Percentiles rank a stretch among this genome's conserved stretches.
These are phyloP conservation scores for Coffea canephora DNA, from an alignment of 257 asterid genomes.

Conservation along the genomic window DNA sequence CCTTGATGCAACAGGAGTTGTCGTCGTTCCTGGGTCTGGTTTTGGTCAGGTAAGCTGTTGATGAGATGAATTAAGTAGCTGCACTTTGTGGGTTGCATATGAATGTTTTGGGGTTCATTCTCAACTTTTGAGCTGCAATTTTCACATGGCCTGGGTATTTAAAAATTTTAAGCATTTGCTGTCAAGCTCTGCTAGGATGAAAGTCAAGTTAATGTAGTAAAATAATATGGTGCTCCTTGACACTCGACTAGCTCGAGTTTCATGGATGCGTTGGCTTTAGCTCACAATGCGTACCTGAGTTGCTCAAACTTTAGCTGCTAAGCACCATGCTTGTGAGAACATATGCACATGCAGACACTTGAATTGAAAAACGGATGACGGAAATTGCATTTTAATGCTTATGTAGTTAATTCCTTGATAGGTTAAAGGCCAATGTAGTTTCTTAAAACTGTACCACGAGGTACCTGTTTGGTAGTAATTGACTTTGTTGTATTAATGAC, in stretches of 20 bases:
- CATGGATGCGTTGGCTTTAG: background rate
- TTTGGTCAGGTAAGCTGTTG: constrained; percentile 71
- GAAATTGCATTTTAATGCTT: no score
- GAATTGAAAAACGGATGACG: no score
- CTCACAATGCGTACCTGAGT: background rate
- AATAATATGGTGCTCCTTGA: background rate
- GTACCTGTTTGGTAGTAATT: no score
- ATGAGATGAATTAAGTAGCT: background rate
- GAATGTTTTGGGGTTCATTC: background rate
- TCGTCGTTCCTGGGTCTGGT: constrained; percentile 97
- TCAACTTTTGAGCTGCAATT: background rate
- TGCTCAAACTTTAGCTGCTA: background rate
- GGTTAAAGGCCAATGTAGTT: no score
- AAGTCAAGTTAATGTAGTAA: background rate
- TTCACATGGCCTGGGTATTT: background rate
- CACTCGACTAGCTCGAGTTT: background rate
- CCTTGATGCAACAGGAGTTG: constrained; percentile 87
- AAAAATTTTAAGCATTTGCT: background rate
- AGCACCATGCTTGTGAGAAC: background rate
- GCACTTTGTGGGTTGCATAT: background rate
- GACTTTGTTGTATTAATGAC: no score
- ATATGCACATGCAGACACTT: background rate
- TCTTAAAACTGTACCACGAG: no score
- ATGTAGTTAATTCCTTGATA: no score
- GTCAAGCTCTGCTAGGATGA: background rate